Percentiles rank a stretch among this genome's conserved stretches.
Conservation (phyloP, 106 monocot species). For the Hemerocallis citrina region DNA sequence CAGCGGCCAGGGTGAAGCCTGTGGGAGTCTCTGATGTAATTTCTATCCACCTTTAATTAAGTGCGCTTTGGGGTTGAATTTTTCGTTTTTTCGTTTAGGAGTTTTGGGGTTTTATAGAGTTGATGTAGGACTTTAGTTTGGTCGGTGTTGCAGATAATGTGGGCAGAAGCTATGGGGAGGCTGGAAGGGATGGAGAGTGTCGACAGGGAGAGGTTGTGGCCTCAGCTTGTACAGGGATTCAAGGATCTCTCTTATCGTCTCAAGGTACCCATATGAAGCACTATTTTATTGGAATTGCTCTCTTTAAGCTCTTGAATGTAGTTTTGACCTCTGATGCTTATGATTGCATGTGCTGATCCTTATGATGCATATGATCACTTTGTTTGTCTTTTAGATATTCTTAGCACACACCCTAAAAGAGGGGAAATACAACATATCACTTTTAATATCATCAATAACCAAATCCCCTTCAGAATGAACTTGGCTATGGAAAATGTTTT, state of each 20-base stretch:
- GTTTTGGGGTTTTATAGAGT: background rate
- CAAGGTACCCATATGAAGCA: conserved; percentile 46
- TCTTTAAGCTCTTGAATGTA: too few relatives aligned
- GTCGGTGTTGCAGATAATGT: conserved; percentile 67
- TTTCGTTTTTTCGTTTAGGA: too few relatives aligned
- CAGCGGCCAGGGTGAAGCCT: conserved; percentile 73
- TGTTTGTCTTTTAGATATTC: too few relatives aligned
- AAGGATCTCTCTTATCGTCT: conserved; percentile 80
- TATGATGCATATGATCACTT: too few relatives aligned
- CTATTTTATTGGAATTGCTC: too few relatives aligned
- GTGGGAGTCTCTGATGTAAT: conserved; percentile 87
- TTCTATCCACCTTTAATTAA: conserved; percentile 7
- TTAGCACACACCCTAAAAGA: too few relatives aligned
- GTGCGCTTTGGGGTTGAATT: background rate
- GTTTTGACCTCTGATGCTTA: too few relatives aligned
- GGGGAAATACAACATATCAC: too few relatives aligned
- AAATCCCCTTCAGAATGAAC: too few relatives aligned
- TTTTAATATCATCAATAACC: too few relatives aligned
- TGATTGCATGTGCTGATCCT: too few relatives aligned
- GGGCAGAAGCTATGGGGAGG: conserved; percentile 94
- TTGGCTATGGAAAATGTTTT: too few relatives aligned
- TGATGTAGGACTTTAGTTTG: conserved; percentile 1
- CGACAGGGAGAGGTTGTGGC: conserved; percentile 92
- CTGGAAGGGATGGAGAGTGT: conserved; percentile 83
- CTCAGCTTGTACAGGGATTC: conserved; percentile 92